These are phyloP conservation scores for Globisporangium paroecandrum DNA, from an alignment of 352 stramenopile species.

Conservation along the genomic window DNA sequence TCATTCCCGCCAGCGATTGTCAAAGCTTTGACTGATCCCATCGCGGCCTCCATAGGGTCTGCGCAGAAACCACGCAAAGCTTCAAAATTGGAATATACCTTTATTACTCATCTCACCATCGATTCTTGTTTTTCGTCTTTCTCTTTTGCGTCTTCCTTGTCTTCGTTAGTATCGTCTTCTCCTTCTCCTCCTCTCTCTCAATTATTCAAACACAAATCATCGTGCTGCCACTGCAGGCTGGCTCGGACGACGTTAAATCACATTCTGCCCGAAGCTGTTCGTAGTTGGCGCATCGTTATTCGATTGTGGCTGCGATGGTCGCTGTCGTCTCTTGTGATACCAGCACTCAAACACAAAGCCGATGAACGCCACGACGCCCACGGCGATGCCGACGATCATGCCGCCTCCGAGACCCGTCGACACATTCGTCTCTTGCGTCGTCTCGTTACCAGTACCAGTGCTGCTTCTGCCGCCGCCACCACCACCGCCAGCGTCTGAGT, in stretches of 20 bases:
- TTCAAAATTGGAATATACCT: conserved; percentile 1
- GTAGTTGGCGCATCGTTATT: conserved; percentile 7
- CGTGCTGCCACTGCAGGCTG: not conserved
- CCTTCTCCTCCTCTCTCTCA: not conserved
- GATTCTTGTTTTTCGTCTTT: not conserved
- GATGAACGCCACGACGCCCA: conserved; percentile 54
- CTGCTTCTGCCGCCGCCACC: not conserved
- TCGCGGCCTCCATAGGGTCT: not conserved
- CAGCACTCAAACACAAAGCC: conserved; percentile 73
- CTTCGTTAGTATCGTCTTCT: not conserved
- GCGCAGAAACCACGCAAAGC: not conserved
- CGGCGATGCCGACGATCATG: conserved; percentile 65
- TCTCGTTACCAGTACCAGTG: conserved; percentile 19
- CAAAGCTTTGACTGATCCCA: not conserved
- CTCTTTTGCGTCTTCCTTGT: not conserved
- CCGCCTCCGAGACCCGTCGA: conserved; percentile 59
- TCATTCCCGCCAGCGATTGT: not conserved
- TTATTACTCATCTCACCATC: not conserved
- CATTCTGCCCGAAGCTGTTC: conserved; percentile 4
- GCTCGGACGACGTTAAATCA: not conserved
- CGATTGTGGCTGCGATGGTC: conserved; percentile 7
- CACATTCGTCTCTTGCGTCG: conserved; percentile 48
- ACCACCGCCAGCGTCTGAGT: not conserved
- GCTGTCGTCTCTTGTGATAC: conserved; percentile 67
- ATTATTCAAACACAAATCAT: not conserved